Evolutionary conservation across 805 yeast species (phyloP).

Genomic region (Candida argentea): DNA sequence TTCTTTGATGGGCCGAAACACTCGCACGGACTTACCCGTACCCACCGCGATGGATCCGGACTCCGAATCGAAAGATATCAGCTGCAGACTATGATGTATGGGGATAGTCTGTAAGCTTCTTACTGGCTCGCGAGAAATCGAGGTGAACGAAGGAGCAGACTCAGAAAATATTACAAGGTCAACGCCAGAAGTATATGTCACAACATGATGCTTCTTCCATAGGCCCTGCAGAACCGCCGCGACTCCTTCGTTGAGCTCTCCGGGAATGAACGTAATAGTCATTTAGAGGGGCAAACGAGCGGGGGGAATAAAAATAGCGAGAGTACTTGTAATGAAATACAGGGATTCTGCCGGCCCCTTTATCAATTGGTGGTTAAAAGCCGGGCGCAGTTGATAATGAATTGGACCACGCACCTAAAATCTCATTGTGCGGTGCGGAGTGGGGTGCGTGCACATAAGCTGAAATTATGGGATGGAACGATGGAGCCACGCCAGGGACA

Average conservation of each 20-base stretch:
- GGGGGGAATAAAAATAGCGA: too few relatives aligned
- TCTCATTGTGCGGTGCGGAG: too few relatives aligned
- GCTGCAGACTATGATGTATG: conserved; percentile 52
- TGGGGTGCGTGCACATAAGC: too few relatives aligned
- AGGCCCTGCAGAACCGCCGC: conserved; percentile 46
- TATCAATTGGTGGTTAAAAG: too few relatives aligned
- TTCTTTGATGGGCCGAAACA: conserved; percentile 51
- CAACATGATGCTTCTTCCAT: conserved; percentile 58
- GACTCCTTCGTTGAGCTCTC: conserved; percentile 58
- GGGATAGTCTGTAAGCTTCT: conserved; percentile 66
- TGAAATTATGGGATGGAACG: too few relatives aligned
- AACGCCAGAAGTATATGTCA: conserved; percentile 82
- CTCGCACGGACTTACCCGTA: conserved; percentile 28
- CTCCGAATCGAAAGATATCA: conserved; percentile 51
- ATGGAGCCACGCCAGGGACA: conserved; percentile 1
- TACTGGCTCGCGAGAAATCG: conserved; percentile 1
- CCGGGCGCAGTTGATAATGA: too few relatives aligned
- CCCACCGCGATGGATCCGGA: conserved; percentile 56
- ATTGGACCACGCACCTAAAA: too few relatives aligned
- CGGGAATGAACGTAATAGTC: conserved; percentile 72
- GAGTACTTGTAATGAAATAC: too few relatives aligned
- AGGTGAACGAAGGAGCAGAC: conserved; percentile 1
- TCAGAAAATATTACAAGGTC: conserved; percentile 45
- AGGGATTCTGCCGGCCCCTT: too few relatives aligned
- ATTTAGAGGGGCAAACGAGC: too few relatives aligned